Evolutionary conservation across 148 eudicot species (phyloP), one percentile per base, ranked within the genome.

Genomic region (Heliamphora exappendiculata): DNA sequence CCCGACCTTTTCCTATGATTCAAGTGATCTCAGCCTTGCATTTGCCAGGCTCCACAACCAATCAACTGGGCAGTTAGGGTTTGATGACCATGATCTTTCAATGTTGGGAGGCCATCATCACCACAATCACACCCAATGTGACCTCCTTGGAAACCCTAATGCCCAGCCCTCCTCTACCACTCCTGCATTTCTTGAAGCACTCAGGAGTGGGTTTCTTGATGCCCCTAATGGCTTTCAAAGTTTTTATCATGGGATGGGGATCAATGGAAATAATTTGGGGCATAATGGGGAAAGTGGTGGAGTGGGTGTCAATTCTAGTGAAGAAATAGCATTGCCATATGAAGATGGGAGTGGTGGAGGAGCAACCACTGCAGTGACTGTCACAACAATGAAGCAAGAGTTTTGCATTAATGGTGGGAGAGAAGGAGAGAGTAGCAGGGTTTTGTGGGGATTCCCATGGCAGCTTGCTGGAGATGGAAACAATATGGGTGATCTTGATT

Each of bases 391-490:
- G 77, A 86, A 91, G 80, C 91, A 89, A 78, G 92, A 91, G 73
- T 37, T 81, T 45, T 74, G 79, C 62, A 73, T 54, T 24, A 45
- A 45, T 26, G 72, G 72, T 49, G 57, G 57, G 28, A 31, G 76
- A 22, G 79, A 75, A 36, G 86, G 53, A 12, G 53, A 76, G 12
- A 86, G 80, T 4, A 76, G 64, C 8, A 80, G 87, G 69, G 85
- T 82, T 3, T 60, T 88, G 20, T 88, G 86, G 86, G 91, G 91
- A 22, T 85, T 85, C 22, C 91, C 91, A 74, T 88, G 94, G 94
- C 94, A 88, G 79, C 55, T 75, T 54, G 78, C 36, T 63, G 87
- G 85, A 53, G 85, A 84, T 53, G 84, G 76, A 28, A 81, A 70
- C 66, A 54, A 74, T 78, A 83, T 67, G 41, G 75, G 60, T 76